Evolutionary conservation across 2,329 filamentous ascomycete genomes (phyloP), one percentile per base, ranked within the genome.

Genomic region (Neurospora sp.): DNA sequence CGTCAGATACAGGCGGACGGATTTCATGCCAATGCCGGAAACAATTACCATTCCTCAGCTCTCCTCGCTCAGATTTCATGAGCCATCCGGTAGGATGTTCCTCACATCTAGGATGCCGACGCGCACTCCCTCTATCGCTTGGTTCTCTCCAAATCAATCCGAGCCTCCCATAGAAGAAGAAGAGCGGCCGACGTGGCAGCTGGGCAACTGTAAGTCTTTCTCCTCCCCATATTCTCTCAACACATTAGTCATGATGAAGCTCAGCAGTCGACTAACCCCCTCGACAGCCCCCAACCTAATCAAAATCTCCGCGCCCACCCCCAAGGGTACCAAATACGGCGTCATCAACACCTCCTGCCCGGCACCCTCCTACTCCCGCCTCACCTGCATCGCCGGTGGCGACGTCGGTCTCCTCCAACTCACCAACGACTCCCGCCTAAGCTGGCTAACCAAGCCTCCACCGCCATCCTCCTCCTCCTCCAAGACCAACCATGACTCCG

Each of bases 351-450:
- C 78, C n/a, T 80, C 81, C 23, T 81, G 81, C 0, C 76, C 82
- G 0, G 83, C 83, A 0, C 82, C 83, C 0, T 68, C 78, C 0
- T 76, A 77, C 1, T 82, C 82, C 5, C 71, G 78, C 39, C 69
- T 83, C 1, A 73, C 82, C 46, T 86, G 84, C 75, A 78, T 84
- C 5, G 76, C 86, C 62, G 86, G 84, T 62, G 84, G 85, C 1
- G 83, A 78, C 73, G 75, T 76, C 1, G 86, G 85, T n/a, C 78
- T 88, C 6, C 69, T 84, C 13, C 75, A 77, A 23, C 77, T 83
- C 19, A 73, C 77, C 39, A 71, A 74, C 42, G 73, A 79, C 70
- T 76, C 78, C 66, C 73, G 74, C 1, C 75, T 81, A 36, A 71
- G 73, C 3, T 82, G 79, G 79, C 73, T 83, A 38, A 76, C 78